Evolutionary conservation across 2,329 filamentous ascomycete genomes (phyloP).

Genomic region (Diaporthe helianthi): DNA sequence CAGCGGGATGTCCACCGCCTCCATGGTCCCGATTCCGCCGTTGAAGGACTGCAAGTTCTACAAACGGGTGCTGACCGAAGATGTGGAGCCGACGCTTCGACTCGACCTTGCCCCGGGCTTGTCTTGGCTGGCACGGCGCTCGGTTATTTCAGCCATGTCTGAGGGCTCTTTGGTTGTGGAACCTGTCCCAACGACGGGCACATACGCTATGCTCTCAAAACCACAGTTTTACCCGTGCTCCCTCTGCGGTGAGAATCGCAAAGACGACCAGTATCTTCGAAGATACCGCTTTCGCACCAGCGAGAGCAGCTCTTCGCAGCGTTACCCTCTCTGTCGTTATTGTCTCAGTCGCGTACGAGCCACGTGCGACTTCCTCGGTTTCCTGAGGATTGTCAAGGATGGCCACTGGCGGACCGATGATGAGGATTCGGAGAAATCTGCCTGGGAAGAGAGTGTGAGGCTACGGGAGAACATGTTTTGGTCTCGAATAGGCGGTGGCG

Average conservation of each 20-base stretch:
- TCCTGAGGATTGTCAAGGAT: conserved; percentile 88
- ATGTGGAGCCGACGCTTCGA: conserved; percentile 92
- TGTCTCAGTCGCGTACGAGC: conserved; percentile 84
- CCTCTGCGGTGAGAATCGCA: conserved; percentile 84
- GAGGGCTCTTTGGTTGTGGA: conserved; percentile 90
- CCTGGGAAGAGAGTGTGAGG: conserved; percentile 94
- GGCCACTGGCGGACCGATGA: conserved; percentile 89
- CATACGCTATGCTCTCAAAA: conserved; percentile 56
- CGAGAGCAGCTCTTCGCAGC: conserved; percentile 84
- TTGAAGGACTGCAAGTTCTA: conserved; percentile 94
- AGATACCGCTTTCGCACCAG: conserved; percentile 89
- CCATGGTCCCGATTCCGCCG: conserved; percentile 57
- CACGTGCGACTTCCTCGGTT: conserved; percentile 91
- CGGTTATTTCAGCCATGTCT: conserved; percentile 81
- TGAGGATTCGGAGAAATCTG: conserved; percentile 81
- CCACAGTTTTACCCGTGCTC: conserved; percentile 75
- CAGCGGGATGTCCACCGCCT: conserved; percentile 51
- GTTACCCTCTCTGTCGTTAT: conserved; percentile 89
- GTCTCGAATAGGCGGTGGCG: conserved; percentile 89
- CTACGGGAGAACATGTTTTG: conserved; percentile 97
- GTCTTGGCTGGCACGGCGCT: conserved; percentile 90
- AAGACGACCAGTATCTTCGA: conserved; percentile 73
- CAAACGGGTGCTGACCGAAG: conserved; percentile 86
- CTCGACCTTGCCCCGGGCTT: conserved; percentile 89
- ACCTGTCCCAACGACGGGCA: conserved; percentile 71